Evolutionary conservation across 177 flowering plant species (phyloP).

Genomic region (Telopea speciosissima): DNA sequence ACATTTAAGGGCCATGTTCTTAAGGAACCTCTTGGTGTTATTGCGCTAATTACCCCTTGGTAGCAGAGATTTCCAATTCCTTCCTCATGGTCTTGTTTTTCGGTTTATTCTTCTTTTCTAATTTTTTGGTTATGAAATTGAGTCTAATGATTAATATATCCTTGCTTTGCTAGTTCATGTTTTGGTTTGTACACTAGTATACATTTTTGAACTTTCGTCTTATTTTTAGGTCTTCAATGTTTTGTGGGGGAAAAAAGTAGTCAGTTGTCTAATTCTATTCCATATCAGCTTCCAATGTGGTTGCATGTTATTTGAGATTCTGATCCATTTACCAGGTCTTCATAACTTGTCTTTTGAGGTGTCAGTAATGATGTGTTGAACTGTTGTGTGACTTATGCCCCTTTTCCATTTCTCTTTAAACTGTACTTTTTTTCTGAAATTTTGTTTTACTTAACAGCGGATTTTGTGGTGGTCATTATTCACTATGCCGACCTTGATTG

Average conservation of each 20-base stretch:
- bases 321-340: not conserved
- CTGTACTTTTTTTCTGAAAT: not conserved
- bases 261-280: not conserved
- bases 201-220: not conserved
- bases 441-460: no score
- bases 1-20: conserved; percentile 62
- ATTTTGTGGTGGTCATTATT: not conserved
- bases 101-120: not conserved
- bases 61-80: conserved; percentile 18
- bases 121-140: not conserved
- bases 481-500: not conserved
- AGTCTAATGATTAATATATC: not conserved
- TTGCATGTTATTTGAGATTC: conserved; percentile 3
- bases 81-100: not conserved
- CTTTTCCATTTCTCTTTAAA: not conserved
- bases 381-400: not conserved
- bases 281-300: no score
- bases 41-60: conserved; percentile 96
- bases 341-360: not conserved
- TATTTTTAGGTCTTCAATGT: not conserved
- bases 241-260: not conserved
- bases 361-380: not conserved
- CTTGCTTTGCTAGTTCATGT: no score
- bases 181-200: not conserved
- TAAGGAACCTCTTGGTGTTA: conserved; percentile 86